Evolutionary conservation across 2,329 filamentous ascomycete genomes (phyloP).

Genomic region (Aureobasidium melanogenum): DNA sequence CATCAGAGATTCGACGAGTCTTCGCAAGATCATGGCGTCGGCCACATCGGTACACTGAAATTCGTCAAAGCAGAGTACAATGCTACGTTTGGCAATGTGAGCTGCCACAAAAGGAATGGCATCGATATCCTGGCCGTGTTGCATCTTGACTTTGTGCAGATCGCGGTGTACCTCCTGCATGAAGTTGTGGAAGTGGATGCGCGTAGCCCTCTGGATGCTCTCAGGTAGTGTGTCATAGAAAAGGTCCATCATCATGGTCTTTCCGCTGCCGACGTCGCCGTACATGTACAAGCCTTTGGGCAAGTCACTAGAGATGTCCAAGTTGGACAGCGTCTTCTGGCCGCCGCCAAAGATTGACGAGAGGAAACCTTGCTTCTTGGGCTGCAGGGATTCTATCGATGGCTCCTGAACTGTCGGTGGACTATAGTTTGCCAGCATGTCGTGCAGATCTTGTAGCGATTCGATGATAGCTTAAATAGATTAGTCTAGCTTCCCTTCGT

Average conservation of each 20-base stretch:
- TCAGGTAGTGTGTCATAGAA: constrained; percentile 87
- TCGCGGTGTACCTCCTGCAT: constrained; percentile 97
- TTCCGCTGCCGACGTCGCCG: constrained; percentile 92
- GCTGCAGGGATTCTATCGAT: constrained; percentile 59
- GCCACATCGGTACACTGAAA: constrained; percentile 98
- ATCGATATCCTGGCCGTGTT: constrained; percentile 82
- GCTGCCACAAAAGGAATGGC: constrained; percentile 86
- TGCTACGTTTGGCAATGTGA: constrained; percentile 77
- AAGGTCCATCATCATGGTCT: constrained; percentile 99
- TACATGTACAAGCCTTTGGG: constrained; percentile 91
- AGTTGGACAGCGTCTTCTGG: neutral
- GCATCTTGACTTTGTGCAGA: constrained; percentile 81
- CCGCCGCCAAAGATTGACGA: constrained; percentile 52
- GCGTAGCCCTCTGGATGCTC: constrained; percentile 71
- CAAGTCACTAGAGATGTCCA: constrained; percentile 36
- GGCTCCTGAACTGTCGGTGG: constrained; percentile 70
- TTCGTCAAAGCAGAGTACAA: constrained; percentile 94
- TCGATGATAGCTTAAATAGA: constrained; percentile 65
- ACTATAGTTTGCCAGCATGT: constrained; percentile 66
- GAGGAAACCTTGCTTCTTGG: constrained; percentile 45
- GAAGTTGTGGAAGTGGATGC: constrained; percentile 99
- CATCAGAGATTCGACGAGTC: constrained; percentile 84
- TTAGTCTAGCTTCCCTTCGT: constrained; percentile 8
- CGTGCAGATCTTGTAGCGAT: constrained; percentile 78
- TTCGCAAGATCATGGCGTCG: constrained; percentile 91